Evolutionary conservation across 1,284 basidiomycete genomes (phyloP), one percentile per base, ranked within the genome.

Genomic region (Trichosporon coremiiforme): DNA sequence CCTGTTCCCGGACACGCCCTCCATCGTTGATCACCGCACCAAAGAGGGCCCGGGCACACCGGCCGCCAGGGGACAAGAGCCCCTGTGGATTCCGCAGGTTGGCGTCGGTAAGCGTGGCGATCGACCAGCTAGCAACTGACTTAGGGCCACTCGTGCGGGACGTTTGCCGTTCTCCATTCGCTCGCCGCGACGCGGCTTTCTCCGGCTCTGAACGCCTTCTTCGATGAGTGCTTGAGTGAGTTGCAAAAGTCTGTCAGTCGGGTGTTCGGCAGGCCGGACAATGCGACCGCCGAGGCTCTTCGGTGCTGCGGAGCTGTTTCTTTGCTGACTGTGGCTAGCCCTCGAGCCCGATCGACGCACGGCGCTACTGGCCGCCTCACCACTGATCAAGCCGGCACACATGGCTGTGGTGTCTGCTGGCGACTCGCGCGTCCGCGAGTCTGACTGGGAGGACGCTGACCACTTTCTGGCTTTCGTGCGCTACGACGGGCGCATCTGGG

Each of bases 1-100:
- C 20, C 82, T 85, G 15, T 86, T 86, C 71, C 85, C 85, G 4
- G 75, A 76, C 64, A 76, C 75, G 41, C 60, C 35, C 2, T 69
- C 41, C 22, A 74, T 76, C 57, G 72, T 75, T 13, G 66, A 65
- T 33, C 66, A 55, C 64, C 65, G 75, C 17, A 65, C 41, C 8
- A 53, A 20, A 2, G 70, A 73, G 25, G 68, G 64, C 6, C 50
- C 68, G 1, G 65, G 68, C 47, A 15, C 8, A 9, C 35, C 53
- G 8, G 33, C 41, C 1, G 53, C 17, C 1, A 60, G 17, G 9
- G 68, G 65, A 3, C 38, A 57, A 3, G 72, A 71, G 17, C 65
- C 73, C 15, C 65, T 75, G 10, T 76, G 75, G 75, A 75, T 76
- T 38, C 75, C 74, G 9, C 75, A 76, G 67, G 68, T 69, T 25